These are phyloP conservation scores for Kwoniella sp. DNA, from an alignment of 768 basidiomycete genomes.

Conservation along the genomic window DNA sequence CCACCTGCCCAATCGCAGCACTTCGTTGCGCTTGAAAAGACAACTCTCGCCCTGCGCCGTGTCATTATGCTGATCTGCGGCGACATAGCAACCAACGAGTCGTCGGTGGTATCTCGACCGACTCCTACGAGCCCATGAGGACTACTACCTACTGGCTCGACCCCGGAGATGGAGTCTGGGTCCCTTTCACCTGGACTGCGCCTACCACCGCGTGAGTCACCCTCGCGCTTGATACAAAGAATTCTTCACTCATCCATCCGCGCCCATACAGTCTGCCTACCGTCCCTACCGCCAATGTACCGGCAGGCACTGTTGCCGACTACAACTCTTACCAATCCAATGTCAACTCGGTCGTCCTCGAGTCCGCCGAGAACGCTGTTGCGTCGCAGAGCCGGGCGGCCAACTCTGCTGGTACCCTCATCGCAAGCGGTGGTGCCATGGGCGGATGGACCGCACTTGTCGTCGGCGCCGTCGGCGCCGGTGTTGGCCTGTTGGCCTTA, in stretches of 20 bases:
- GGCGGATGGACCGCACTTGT: slow-evolving; percentile 15
- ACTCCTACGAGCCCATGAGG: slow-evolving; percentile 6
- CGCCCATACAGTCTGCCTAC: slow-evolving; percentile 15
- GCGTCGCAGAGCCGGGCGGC: no score
- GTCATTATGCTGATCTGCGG: no score
- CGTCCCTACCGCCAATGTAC: slow-evolving; percentile 34
- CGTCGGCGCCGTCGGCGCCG: slow-evolving; percentile 14
- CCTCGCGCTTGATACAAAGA: not conserved
- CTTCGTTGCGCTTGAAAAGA: not conserved
- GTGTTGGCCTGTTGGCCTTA: slow-evolving; percentile 9
- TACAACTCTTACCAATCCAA: slow-evolving; percentile 35
- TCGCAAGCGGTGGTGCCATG: not conserved
- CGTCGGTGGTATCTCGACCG: slow-evolving; percentile 1
- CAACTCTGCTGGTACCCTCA: not conserved
- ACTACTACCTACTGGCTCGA: slow-evolving; percentile 32
- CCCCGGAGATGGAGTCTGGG: slow-evolving; percentile 32
- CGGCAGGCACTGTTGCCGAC: slow-evolving; percentile 33
- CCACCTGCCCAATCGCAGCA: not conserved
- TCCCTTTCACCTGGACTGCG: slow-evolving; percentile 35
- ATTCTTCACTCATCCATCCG: not conserved
- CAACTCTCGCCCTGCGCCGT: no score
- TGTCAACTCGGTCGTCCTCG: slow-evolving; percentile 34
- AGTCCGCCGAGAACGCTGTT: slow-evolving; percentile 19
- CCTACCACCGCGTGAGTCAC: slow-evolving; percentile 28
- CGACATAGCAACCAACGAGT: slow-evolving; percentile 11